These are phyloP conservation scores for Vitis riparia DNA, from an alignment of 164 flowering plant species.

Conservation along the genomic window DNA sequence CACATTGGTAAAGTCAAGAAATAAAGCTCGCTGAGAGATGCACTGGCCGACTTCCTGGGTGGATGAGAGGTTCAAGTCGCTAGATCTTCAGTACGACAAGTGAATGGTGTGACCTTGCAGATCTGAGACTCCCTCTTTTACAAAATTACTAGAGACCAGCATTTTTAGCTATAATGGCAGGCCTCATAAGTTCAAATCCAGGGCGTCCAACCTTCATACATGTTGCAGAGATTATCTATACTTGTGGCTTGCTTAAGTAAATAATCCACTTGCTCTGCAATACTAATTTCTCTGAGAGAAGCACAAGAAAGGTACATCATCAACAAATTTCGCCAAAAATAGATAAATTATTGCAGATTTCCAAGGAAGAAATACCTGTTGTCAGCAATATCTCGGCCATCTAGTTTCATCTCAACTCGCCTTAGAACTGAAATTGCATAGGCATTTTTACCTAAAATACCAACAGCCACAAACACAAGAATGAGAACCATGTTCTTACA, in stretches of 20 bases:
- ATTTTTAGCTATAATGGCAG: background rate
- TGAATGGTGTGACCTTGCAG: background rate
- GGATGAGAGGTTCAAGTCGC: too few species aligned
- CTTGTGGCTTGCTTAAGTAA: slow-evolving; percentile 90
- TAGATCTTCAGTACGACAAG: too few species aligned
- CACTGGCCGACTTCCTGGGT: background rate
- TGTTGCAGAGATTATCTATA: slow-evolving; percentile 89
- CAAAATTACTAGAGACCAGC: background rate
- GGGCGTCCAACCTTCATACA: slow-evolving; percentile 99
- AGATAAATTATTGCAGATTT: background rate
- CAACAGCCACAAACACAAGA: slow-evolving; percentile 1
- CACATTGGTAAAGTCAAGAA: background rate
- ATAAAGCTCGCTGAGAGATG: background rate
- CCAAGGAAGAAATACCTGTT: slow-evolving; percentile 49
- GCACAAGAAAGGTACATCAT: background rate
- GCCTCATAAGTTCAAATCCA: slow-evolving; percentile 66
- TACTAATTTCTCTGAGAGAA: slow-evolving; percentile 57
- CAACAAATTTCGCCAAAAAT: background rate
- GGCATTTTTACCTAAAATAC: slow-evolving; percentile 72
- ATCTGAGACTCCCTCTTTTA: background rate
- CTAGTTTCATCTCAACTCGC: slow-evolving; percentile 86
- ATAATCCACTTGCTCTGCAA: slow-evolving; percentile 90
- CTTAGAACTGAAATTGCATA: slow-evolving; percentile 83
- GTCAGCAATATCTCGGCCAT: slow-evolving; percentile 77
- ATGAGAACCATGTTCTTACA: background rate